A percentile compares a stretch with the other conserved stretches of the same genome.
Conservation (phyloP, 2,329 filamentous ascomycete species). For the Aspergillus piperis region DNA sequence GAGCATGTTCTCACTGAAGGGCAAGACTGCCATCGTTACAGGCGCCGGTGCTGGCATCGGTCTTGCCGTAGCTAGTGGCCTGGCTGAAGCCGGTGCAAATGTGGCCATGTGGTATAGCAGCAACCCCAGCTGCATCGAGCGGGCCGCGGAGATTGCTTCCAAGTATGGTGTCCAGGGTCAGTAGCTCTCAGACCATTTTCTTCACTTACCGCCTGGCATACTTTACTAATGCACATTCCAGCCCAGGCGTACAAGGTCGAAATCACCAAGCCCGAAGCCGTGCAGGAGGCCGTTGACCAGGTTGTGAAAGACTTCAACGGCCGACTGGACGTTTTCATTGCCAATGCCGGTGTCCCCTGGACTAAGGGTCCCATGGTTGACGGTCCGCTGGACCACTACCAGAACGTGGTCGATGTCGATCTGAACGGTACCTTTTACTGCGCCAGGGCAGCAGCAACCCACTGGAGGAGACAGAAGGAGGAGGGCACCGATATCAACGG, state of each 20-base stretch:
- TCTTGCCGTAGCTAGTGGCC: conserved; percentile 62
- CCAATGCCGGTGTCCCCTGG: conserved; percentile 77
- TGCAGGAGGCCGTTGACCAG: conserved; percentile 45
- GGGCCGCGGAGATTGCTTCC: conserved; percentile 64
- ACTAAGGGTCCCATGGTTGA: conserved; percentile 68
- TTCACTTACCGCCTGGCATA: background rate
- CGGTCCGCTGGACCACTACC: conserved; percentile 64
- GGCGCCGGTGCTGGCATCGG: conserved; percentile 72
- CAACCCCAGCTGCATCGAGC: conserved; percentile 64
- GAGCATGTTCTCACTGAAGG: conserved; percentile 68
- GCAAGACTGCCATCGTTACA: conserved; percentile 69
- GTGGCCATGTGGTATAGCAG: conserved; percentile 73
- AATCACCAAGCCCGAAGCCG: conserved; percentile 44
- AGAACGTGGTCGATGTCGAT: conserved; percentile 69
- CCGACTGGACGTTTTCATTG: conserved; percentile 75
- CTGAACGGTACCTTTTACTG: conserved; percentile 78
- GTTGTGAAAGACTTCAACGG: conserved; percentile 67
- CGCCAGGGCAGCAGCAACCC: conserved; percentile 67
- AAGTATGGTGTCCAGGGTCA: conserved; percentile 65
- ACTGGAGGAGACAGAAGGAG: conserved; percentile 70
- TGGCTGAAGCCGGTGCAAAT: conserved; percentile 71
- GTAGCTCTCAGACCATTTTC: conserved; percentile 1
- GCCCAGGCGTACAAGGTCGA: conserved; percentile 55
- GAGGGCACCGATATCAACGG: conserved; percentile 66
- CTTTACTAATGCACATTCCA: conserved; percentile 11